Conservation (phyloP, 768 basidiomycete genomes). For the Mycena indigotica region DNA sequence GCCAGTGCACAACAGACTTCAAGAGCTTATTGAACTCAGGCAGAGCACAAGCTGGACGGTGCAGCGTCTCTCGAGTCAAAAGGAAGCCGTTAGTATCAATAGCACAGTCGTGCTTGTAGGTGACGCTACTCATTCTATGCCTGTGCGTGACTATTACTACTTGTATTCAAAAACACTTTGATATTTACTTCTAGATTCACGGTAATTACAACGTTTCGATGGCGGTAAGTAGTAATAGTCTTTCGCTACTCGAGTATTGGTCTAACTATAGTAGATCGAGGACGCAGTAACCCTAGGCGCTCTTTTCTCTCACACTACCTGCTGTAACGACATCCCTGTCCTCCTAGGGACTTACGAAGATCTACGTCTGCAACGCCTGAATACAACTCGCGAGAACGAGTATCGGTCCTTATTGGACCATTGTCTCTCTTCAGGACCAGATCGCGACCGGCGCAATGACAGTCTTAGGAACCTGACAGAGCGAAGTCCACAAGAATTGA, state of each 20-base stretch:
- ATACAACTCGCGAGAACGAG: constrained; percentile 4
- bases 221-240: constrained; percentile 36
- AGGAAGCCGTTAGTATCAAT: constrained; percentile 36
- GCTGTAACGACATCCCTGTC: constrained; percentile 38
- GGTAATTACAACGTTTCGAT: constrained; percentile 47
- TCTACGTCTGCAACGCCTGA: constrained; percentile 43
- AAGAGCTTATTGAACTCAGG: constrained; percentile 4
- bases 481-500: constrained; percentile 6
- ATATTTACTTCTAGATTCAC: constrained; percentile 35
- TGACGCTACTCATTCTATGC: constrained; percentile 45
- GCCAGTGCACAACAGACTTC: constrained; percentile 8
- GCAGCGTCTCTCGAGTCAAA: constrained; percentile 22
- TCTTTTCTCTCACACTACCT: constrained; percentile 47
- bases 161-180: neutral
- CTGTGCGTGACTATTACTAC: constrained; percentile 24
- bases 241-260: neutral
- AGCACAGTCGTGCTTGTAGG: constrained; percentile 40
- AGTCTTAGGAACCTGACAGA: neutral
- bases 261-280: constrained; percentile 32
- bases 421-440: constrained; percentile 5
- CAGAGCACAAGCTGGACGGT: constrained; percentile 3
- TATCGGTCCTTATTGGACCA: constrained; percentile 7
- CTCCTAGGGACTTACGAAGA: constrained; percentile 50
- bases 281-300: constrained; percentile 41
- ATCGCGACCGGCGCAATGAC: constrained; percentile 10